These are phyloP conservation scores for Lathyrus tuberosus DNA, from an alignment of 306 rosid species.

Conservation along the genomic window DNA sequence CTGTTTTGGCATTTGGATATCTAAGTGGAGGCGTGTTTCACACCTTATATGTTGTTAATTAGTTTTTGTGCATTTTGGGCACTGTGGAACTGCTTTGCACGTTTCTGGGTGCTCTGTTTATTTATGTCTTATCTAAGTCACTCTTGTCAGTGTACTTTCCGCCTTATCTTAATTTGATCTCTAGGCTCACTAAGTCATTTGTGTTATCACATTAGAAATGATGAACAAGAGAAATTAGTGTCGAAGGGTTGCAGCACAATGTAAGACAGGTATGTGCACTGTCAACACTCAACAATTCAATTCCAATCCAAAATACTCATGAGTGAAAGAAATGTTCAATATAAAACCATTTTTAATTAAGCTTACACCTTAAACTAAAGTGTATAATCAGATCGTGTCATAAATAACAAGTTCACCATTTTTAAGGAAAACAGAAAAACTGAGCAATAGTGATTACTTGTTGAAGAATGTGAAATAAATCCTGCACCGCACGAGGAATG, in stretches of 20 bases:
- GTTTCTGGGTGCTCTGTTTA: too few species aligned
- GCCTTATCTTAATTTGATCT: too few species aligned
- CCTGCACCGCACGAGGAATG: conserved; percentile 84
- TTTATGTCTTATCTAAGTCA: too few species aligned
- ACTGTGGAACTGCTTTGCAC: too few species aligned
- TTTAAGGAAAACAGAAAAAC: neutral
- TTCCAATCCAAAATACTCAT: neutral
- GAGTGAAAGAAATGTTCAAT: neutral
- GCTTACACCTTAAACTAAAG: too few species aligned
- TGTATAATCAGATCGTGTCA: neutral
- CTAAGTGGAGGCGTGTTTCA: neutral
- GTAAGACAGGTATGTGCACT: neutral
- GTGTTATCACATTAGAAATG: too few species aligned
- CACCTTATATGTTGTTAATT: too few species aligned
- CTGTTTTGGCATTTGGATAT: too few species aligned
- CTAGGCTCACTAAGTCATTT: too few species aligned
- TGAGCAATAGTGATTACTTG: conserved; percentile 47
- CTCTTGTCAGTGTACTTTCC: too few species aligned
- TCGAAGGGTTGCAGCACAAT: neutral
- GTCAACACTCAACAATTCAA: neutral
- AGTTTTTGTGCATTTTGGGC: too few species aligned
- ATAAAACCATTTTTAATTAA: neutral
- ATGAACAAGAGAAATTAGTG: too few species aligned
- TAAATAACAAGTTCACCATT: neutral
- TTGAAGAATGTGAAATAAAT: conserved; percentile 66